A percentile compares a stretch with the other conserved stretches of the same genome.
Evolutionary conservation across 345 rosid species (phyloP).

Genomic region (Noccaea caerulescens): DNA sequence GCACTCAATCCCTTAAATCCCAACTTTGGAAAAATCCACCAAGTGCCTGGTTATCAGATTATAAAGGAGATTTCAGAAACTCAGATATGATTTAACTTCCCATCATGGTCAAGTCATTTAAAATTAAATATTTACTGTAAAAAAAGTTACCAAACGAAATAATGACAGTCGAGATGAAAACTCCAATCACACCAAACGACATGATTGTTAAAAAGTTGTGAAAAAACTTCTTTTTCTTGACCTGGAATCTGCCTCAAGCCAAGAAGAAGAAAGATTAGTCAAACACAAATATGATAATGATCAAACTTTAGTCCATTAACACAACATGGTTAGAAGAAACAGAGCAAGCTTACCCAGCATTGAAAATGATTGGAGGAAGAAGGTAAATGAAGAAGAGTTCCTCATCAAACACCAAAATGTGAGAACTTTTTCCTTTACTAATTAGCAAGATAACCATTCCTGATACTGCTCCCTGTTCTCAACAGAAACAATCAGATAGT

Average conservation of each 20-base stretch:
- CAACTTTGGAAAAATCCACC: constrained; percentile 75
- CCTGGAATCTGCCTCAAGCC: constrained; percentile 71
- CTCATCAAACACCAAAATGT: constrained; percentile 73
- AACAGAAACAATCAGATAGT: constrained; percentile 5
- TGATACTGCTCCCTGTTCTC: constrained; percentile 61
- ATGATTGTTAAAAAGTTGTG: constrained; percentile 80
- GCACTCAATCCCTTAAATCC: constrained; percentile 62
- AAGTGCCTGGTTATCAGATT: constrained; percentile 58
- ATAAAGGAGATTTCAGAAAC: constrained; percentile 7
- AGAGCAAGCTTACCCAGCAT: constrained; percentile 73
- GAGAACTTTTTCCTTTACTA: constrained; percentile 79
- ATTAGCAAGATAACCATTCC: constrained; percentile 63
- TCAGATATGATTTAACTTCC: neutral
- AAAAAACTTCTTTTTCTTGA: constrained; percentile 92
- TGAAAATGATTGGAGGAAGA: constrained; percentile 95
- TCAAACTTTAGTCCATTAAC: neutral
- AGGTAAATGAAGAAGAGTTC: constrained; percentile 89
- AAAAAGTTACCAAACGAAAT: constrained; percentile 60
- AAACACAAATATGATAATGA: neutral
- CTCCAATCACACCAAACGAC: constrained; percentile 81
- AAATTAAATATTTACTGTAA: neutral
- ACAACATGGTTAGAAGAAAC: neutral
- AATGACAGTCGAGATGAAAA: constrained; percentile 66
- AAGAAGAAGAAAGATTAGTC: neutral
- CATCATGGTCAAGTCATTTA: constrained; percentile 6